Evolutionary conservation across 2,329 filamentous ascomycete species (phyloP), one percentile per base, ranked within the genome.

Genomic region (Stagonosporopsis cucurbitacearum): DNA sequence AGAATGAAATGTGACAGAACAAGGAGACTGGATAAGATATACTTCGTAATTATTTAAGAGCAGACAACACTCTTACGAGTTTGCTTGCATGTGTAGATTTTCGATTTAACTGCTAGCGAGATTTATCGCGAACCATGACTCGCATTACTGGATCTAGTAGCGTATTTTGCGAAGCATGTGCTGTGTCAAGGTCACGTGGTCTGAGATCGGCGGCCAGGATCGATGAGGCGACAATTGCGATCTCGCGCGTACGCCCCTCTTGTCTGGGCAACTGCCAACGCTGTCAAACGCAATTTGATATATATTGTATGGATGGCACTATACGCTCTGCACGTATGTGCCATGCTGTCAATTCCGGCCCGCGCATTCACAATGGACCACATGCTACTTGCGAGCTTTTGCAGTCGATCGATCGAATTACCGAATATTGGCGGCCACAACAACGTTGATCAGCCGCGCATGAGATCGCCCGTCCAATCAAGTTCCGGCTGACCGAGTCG

Each of bases 401-500:
- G 12, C 8, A 26, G 23, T 23, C n/a, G 2, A 28, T 23, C 1
- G 13, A 2, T 4, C 3, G 15, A 48, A 44, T 49, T 54, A 40
- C 53, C 53, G 42, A 56, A 42, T 37, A 36, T 56, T 15, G 26
- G 53, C 42, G 48, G 48, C 20, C 12, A 43, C 22, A 49, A 25
- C 11, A 7, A 28, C 11, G 44, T 32, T 15, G 15, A 25, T 17
- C 25, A 33, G 44, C 39, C 32, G 44, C 19, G 51, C 35, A 26
- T 33, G 25, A 39, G 32, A 39, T 39, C 25, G 51, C 20, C 43
- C 12, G 36, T 12, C 50, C 50, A 54, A 54, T 54, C 43, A 19
- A 19, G 17, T 23, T 15, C 6, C 23, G 12, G 15, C 7, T n/a
- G 9, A 19, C 11, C 37, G 44, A 48, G 37, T 54, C 44, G 50